Evolutionary conservation across 345 rosid species (phyloP), one percentile per base, ranked within the genome.

Genomic region (Linum tenue): DNA sequence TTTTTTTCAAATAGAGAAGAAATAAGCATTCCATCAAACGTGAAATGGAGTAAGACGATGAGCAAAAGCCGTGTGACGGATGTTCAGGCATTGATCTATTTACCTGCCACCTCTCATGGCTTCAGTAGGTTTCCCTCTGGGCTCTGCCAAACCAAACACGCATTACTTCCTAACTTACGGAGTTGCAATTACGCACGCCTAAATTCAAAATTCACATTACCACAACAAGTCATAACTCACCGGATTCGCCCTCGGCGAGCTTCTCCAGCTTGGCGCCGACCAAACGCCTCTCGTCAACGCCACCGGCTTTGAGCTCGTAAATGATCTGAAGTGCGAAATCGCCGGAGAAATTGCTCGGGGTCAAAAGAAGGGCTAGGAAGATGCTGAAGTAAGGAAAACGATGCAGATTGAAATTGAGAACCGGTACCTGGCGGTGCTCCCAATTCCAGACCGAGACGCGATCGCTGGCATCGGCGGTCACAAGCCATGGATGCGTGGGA

Each of bases 401-500:
- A 50, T 8, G n/a, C 2, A 43, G 14, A 64, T 69, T 2, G 5
- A 15, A 62, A 4, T 14, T 55, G 43, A 8, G 12, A 3, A 57
- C 36, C n/a, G 2, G 48, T 39, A 85, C 96, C 94, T 95, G 99
- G 39, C 97, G 97, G 72, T 95, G 92, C 72, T 95, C 99, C 99
- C 96, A 95, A 69, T 95, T 95, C 99, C 97, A 95, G 58, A 95
- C 96, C 50, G 92, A 84, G 75, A 95, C 95, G 80, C 88, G 90
- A 86, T 95, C 99, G 1, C 89, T 83, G 37, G 92, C 97, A 71
- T 95, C 97, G 56, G 96, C 95, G 0, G 97, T 87, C 39, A 95
- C 99, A 36, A 95, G 85, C 99, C 99, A 95, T 58, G 99, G 95
- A 80, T 95, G 97, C 78, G 99, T 91, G 4, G 99, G 97, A 73